Base-by-base conservation (phyloP, 139 green algal genomes). In the Micractinium sp. region DNA sequence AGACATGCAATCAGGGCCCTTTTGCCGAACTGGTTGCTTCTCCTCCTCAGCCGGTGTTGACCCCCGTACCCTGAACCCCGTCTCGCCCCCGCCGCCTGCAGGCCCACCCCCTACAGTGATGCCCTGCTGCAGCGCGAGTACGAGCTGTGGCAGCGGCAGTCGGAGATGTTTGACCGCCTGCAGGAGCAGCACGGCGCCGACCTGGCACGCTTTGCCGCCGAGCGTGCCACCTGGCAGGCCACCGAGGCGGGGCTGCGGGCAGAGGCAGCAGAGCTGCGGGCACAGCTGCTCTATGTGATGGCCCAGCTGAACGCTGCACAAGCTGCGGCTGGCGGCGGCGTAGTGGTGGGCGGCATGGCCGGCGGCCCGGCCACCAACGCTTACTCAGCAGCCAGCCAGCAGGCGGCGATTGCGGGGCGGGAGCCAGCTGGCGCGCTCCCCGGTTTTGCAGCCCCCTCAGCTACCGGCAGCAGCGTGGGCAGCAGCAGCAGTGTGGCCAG, bases 111-210 rank as follows among this genome's bases (percentile, higher is more conserved):
- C 35, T 90, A 86, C 61, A 38, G 16, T 25, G 86, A 90, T 7
- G 78, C 79, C 22, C 69, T 92, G 41, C 87, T 89, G 69, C 53
- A 67, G 53, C 87, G 90, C 31, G 90, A 92, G 61, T 76, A 84
- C 53, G 86, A 92, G 82, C 81, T 92, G 39, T 92, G 90, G 90
- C 81, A 91, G 75, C 87, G 90, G 16, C 89, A 92, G 56, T 38
- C 53, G 29, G 61, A 79, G 31, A 80, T 92, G 83, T 85, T 89
- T 81, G 77, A 87, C 27, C 67, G 69, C 47, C 67, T 90, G 77
- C 66, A 83, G 85, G 69, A 60, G 56, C 80, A 88, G 69, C 74
- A 82, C 39, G 85, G 69, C 7, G n/a, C 3, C 31, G 86, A 90
- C 33, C 61, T 69, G 63, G 27, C 78, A 38, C 77, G 78, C 38